Percentiles rank a stretch among this genome's conserved stretches.
Evolutionary conservation across 2,329 filamentous ascomycete species (phyloP).

Genomic region (Trichophyton verrucosum): DNA sequence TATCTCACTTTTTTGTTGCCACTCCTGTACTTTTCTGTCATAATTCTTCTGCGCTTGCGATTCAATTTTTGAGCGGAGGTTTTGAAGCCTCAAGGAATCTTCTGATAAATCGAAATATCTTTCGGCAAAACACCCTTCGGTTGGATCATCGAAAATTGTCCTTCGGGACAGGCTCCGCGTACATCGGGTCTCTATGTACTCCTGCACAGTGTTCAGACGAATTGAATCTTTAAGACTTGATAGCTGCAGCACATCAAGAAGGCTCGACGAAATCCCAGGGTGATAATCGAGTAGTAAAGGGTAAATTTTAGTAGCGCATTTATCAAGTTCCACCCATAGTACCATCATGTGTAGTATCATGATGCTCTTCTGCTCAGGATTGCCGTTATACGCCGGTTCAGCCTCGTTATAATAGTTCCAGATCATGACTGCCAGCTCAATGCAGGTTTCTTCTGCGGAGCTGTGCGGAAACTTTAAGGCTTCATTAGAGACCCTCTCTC

Average conservation of each 20-base stretch:
- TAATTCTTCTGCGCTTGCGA: conserved; percentile 19
- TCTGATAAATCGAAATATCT: conserved; percentile 31
- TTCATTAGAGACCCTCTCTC: conserved; percentile 12
- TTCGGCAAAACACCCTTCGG: conserved; percentile 35
- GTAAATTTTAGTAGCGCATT: conserved; percentile 28
- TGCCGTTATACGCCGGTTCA: conserved; percentile 28
- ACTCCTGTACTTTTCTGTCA: conserved; percentile 30
- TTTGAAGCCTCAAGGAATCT: conserved; percentile 16
- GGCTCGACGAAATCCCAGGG: conserved; percentile 38
- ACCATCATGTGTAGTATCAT: conserved; percentile 45
- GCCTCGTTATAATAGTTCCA: conserved; percentile 25
- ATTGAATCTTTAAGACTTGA: conserved; percentile 36
- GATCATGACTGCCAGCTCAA: conserved; percentile 24
- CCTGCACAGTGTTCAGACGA: conserved; percentile 40
- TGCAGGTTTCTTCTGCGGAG: conserved; percentile 17
- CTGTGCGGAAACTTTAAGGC: conserved; percentile 4
- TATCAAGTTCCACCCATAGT: conserved; percentile 48
- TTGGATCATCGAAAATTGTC: conserved; percentile 40
- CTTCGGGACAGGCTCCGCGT: conserved; percentile 3
- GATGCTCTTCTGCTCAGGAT: conserved; percentile 40
- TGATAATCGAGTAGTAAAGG: conserved; percentile 41
- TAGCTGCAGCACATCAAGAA: conserved; percentile 46
- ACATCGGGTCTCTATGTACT: conserved; percentile 35
- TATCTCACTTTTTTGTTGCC: conserved; percentile 22
- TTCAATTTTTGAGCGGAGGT: conserved; percentile 27